Conservation (phyloP, 257 asterid species). For the Fraxinus quadrangulata region DNA sequence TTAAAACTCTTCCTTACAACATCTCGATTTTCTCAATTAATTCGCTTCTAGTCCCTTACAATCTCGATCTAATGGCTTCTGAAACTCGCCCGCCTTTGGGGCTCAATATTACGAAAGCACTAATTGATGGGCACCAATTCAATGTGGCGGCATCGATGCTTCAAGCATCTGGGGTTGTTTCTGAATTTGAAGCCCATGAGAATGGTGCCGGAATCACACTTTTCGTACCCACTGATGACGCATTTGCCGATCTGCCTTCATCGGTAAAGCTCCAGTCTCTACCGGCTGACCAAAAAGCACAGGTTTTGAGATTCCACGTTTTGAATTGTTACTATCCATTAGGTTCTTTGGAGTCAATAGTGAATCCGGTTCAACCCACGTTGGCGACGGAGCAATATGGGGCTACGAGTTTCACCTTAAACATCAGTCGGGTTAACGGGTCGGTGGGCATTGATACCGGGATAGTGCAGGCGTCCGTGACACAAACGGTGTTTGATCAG, state of each 20-base stretch:
- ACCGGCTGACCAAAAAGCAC: constrained; percentile 73
- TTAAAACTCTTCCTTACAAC: constrained; percentile 59
- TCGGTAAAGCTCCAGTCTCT: constrained; percentile 67
- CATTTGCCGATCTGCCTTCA: constrained; percentile 70
- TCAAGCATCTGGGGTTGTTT: constrained; percentile 75
- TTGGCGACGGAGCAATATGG: constrained; percentile 80
- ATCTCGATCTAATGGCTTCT: constrained; percentile 73
- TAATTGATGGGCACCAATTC: constrained; percentile 77
- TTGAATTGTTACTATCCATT: constrained; percentile 80
- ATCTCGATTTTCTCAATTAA: constrained; percentile 56
- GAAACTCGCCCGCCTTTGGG: constrained; percentile 82
- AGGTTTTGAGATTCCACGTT: constrained; percentile 73
- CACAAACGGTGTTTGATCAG: constrained; percentile 88
- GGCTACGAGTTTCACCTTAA: constrained; percentile 74
- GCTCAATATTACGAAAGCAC: constrained; percentile 68
- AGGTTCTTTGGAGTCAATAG: constrained; percentile 76
- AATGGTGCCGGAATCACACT: constrained; percentile 90
- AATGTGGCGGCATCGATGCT: constrained; percentile 91
- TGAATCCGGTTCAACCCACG: constrained; percentile 86
- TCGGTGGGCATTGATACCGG: constrained; percentile 79
- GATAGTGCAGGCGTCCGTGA: constrained; percentile 65
- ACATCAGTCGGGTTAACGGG: constrained; percentile 74
- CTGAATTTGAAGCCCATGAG: constrained; percentile 72
- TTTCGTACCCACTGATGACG: constrained; percentile 79
- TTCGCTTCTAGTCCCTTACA: constrained; percentile 56